Evolutionary conservation across 2,329 filamentous ascomycete species (phyloP).

Genomic region (Alternaria tenuissima): DNA sequence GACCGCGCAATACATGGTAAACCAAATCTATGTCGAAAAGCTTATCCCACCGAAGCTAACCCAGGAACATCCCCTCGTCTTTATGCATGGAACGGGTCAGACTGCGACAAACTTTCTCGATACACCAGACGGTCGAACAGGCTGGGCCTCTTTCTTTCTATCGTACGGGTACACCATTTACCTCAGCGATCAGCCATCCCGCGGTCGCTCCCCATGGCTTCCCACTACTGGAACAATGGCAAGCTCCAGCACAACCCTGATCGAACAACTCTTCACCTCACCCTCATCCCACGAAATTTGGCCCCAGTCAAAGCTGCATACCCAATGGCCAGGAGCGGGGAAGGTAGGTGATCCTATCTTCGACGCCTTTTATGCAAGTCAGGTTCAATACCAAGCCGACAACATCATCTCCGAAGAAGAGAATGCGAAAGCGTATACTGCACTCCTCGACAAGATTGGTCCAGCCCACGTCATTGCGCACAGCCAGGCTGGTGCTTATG

Average conservation of each 20-base stretch:
- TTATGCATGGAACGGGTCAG: slow-evolving; percentile 40
- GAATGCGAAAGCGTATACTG: slow-evolving; percentile 51
- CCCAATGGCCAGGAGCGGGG: slow-evolving; percentile 54
- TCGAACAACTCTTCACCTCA: slow-evolving; percentile 47
- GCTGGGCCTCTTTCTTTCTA: slow-evolving; percentile 61
- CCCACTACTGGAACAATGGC: slow-evolving; percentile 41
- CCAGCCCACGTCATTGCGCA: slow-evolving; percentile 59
- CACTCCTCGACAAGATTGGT: slow-evolving; percentile 56
- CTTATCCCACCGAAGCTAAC: slow-evolving; percentile 22
- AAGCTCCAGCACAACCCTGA: slow-evolving; percentile 14
- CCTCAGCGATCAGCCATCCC: slow-evolving; percentile 57
- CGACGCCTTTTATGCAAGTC: slow-evolving; percentile 57
- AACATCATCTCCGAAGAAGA: slow-evolving; percentile 39
- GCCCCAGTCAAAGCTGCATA: slow-evolving; percentile 55
- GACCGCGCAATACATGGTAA: slow-evolving; percentile 11
- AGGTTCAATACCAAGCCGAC: slow-evolving; percentile 51
- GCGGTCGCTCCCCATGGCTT: slow-evolving; percentile 57
- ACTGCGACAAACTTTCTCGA: slow-evolving; percentile 49
- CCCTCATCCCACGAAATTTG: slow-evolving; percentile 48
- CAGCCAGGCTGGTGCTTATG: slow-evolving; percentile 58
- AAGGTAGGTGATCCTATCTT: slow-evolving; percentile 58
- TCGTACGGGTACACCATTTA: slow-evolving; percentile 58
- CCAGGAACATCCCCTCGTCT: slow-evolving; percentile 33
- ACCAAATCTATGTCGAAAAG: slow-evolving; percentile 28
- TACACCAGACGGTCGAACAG: slow-evolving; percentile 59